phyloP scores from a whole-genome alignment of 2,329 filamentous ascomycete genomes.

The Aspergillus thermomutatus region DNA sequence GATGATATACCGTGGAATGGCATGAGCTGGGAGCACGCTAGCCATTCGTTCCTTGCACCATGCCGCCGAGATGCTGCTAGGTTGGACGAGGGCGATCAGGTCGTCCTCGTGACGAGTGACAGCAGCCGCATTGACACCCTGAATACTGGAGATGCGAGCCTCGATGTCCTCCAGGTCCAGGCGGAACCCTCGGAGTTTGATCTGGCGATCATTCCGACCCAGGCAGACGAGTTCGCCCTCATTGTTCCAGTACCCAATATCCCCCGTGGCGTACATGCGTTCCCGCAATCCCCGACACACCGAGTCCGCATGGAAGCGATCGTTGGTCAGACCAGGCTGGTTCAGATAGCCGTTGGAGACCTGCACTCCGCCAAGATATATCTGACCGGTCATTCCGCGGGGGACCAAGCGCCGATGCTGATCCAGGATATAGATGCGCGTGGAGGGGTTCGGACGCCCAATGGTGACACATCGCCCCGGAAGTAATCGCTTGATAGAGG shows the following conservation, averaged over 20 bases:
- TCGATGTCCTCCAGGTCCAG: constrained; percentile 39
- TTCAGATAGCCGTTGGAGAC: constrained; percentile 43
- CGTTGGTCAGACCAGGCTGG: constrained; percentile 16
- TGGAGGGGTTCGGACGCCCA: constrained; percentile 34
- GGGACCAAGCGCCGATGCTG: constrained; percentile 25
- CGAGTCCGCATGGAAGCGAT: constrained; percentile 31
- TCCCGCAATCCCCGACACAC: constrained; percentile 18
- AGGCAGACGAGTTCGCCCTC: constrained; percentile 38
- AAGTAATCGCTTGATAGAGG: constrained; percentile 30
- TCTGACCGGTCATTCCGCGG: constrained; percentile 38
- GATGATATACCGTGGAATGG: constrained; percentile 4
- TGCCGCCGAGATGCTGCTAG: not conserved
- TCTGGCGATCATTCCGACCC: constrained; percentile 43
- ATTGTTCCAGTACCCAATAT: constrained; percentile 35
- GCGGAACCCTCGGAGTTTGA: constrained; percentile 39
- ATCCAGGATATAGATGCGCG: constrained; percentile 44
- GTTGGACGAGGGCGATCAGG: not conserved
- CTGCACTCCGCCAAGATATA: constrained; percentile 45
- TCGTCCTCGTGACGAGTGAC: not conserved
- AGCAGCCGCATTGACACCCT: not conserved
- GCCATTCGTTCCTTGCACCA: not conserved
- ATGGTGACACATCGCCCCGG: constrained; percentile 31
- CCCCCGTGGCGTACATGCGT: constrained; percentile 44
- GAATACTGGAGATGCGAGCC: not conserved
- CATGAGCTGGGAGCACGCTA: constrained; percentile 2